Percentiles rank a stretch among this genome's conserved stretches.
phyloP scores from a whole-genome alignment of 192 early-diverging fungal genomes.

The Obelidium mucronatum region DNA sequence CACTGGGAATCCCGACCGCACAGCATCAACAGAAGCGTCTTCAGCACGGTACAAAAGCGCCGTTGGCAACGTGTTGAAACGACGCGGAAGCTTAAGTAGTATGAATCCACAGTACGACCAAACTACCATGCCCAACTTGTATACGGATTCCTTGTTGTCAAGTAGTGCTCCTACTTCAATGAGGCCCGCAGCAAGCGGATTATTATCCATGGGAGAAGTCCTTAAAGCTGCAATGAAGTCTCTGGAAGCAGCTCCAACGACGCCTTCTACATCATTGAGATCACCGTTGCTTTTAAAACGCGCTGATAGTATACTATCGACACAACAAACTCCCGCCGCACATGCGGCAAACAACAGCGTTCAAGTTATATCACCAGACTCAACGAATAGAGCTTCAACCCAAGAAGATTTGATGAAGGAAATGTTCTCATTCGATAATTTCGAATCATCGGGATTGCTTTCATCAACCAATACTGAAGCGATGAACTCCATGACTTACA shows the following conservation, averaged over 20 bases:
- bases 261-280: too few species aligned
- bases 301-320: neutral
- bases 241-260: too few species aligned
- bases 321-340: neutral
- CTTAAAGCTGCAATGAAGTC: neutral
- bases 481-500: too few species aligned
- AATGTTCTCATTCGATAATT: neutral
- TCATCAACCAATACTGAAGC: too few species aligned
- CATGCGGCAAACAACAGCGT: neutral
- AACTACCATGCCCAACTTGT: neutral
- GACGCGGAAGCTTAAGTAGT: neutral
- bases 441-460: neutral
- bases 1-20: neutral
- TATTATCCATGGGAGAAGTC: neutral
- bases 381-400: neutral
- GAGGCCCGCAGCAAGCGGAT: neutral
- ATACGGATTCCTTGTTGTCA: neutral
- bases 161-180: neutral
- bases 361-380: neutral
- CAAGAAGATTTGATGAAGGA: neutral
- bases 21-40: neutral
- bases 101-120: neutral
- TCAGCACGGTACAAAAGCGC: neutral
- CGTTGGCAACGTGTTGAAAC: neutral
- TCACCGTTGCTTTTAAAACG: too few species aligned